Evolutionary conservation across 2,329 filamentous ascomycete genomes (phyloP), one percentile per base, ranked within the genome.

Genomic region (Phaeomoniella chlamydospora): DNA sequence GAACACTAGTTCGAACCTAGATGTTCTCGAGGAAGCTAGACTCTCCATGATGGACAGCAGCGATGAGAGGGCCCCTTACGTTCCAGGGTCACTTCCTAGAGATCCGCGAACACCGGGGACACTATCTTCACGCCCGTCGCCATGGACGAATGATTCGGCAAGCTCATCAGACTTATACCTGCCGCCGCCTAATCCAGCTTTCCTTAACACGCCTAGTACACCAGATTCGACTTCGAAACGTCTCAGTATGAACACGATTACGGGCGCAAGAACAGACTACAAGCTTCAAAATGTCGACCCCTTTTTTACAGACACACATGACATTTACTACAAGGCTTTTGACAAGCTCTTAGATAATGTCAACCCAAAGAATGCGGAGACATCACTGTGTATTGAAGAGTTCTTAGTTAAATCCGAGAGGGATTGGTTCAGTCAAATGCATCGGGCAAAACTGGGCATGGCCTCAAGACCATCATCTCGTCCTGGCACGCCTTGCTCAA

Each of bases 371-470:
- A 68, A 60, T 35, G 71, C 68, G 2, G 60, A 65, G 39, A 58
- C 51, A 13, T 52, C 61, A 13, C 52, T 73, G 5, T 74, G 69
- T 47, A 69, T 74, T 35, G 70, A 74, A 44, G 59, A 68, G 14
- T 73, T 66, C 49, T 52, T 74, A 14, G 61, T 64, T 39, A 66
- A 65, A 47, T 67, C 64, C 12, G 70, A 74, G 50, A 72, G 72
- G 54, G 57, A 68, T 36, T 74, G 70, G 70, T 74, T 69, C 46
- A 53, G 54, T 30, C 52, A 62, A 13, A 61, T 66, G 43, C 57
- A 65, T 34, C 55, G 62, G 33, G 65, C 63, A 18, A 67, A 66
- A 51, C 62, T 70, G 43, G 64, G 61, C 12, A 26, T 35, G 16
- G 12, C 15, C 6, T 31, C 37, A 5, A 13, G 18, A 9, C 14